phyloP scores from a whole-genome alignment of 768 basidiomycete species.

The Leccinum incarnatum region DNA sequence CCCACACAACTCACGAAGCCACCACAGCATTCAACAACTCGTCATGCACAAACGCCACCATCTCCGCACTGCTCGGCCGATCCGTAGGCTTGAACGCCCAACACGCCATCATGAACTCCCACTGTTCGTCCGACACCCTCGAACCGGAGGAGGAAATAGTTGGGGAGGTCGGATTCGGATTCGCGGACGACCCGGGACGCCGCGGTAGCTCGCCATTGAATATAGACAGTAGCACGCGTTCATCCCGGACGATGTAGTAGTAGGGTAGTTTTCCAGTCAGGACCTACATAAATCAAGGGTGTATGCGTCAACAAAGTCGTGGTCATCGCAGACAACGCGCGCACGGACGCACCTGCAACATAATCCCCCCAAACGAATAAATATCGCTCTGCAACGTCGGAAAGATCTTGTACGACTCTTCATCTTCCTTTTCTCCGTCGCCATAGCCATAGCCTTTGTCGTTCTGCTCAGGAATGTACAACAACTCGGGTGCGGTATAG shows the following conservation, averaged over 20 bases:
- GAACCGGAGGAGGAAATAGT: not conserved
- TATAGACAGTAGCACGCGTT: slow-evolving; percentile 19
- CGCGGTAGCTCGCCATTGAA: slow-evolving; percentile 10
- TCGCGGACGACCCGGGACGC: slow-evolving; percentile 2
- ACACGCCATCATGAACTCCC: slow-evolving; percentile 23
- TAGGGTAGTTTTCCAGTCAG: slow-evolving; percentile 26
- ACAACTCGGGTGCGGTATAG: slow-evolving; percentile 47
- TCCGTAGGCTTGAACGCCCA: slow-evolving; percentile 28
- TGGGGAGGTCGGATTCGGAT: not conserved
- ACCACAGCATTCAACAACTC: slow-evolving; percentile 11
- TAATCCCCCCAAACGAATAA: slow-evolving; percentile 29
- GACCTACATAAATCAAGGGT: slow-evolving; percentile 7
- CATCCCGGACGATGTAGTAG: slow-evolving; percentile 18
- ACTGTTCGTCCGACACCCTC: slow-evolving; percentile 17
- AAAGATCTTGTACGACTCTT: not conserved
- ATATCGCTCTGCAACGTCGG: slow-evolving; percentile 37
- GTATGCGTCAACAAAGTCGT: not conserved
- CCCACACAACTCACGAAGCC: not conserved
- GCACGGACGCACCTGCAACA: slow-evolving; percentile 21
- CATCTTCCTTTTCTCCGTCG: not conserved
- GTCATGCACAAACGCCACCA: slow-evolving; percentile 21
- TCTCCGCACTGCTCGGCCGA: slow-evolving; percentile 33
- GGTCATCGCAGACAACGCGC: not conserved
- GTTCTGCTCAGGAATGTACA: slow-evolving; percentile 7
- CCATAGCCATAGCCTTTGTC: not conserved